These are phyloP conservation scores for Anethum foeniculum DNA, from an alignment of 140 eudicot genomes.

Conservation along the genomic window DNA sequence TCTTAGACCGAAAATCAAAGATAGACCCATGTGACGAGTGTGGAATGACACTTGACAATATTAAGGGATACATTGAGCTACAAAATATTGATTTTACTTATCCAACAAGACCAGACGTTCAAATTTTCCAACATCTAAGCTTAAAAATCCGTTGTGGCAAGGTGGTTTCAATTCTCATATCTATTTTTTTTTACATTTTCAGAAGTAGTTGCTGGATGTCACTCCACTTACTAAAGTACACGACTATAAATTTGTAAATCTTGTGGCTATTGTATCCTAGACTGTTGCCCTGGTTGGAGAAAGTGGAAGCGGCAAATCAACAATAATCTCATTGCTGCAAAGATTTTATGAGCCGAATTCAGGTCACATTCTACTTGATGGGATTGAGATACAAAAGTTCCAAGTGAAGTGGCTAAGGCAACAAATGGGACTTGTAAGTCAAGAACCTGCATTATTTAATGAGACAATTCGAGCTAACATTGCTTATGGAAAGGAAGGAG, in stretches of 20 bases:
- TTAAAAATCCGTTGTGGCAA: conserved; percentile 20
- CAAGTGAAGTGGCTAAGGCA: conserved; percentile 18
- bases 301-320: conserved; percentile 21
- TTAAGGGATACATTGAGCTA: conserved; percentile 23
- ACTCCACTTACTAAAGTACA: not conserved
- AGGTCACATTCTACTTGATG: conserved; percentile 12
- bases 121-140: conserved; percentile 17
- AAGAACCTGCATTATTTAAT: conserved; percentile 18
- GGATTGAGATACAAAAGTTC: conserved; percentile 13
- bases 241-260: not conserved
- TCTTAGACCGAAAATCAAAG: conserved; percentile 26
- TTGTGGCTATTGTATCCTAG: not conserved
- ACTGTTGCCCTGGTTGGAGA: conserved; percentile 15
- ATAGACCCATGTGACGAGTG: conserved; percentile 25
- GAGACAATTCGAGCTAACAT: conserved; percentile 18
- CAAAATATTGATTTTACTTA: conserved; percentile 15
- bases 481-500: conserved; percentile 18
- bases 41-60: conserved; percentile 12
- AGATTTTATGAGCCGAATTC: conserved; percentile 20
- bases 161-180: conserved; percentile 9
- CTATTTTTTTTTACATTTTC: not conserved
- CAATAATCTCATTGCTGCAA: conserved; percentile 14
- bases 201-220: not conserved
- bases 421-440: conserved; percentile 24
- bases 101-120: conserved; percentile 24